Conservation (phyloP, 2,329 filamentous ascomycete species). For the Colletotrichum orbiculare region DNA sequence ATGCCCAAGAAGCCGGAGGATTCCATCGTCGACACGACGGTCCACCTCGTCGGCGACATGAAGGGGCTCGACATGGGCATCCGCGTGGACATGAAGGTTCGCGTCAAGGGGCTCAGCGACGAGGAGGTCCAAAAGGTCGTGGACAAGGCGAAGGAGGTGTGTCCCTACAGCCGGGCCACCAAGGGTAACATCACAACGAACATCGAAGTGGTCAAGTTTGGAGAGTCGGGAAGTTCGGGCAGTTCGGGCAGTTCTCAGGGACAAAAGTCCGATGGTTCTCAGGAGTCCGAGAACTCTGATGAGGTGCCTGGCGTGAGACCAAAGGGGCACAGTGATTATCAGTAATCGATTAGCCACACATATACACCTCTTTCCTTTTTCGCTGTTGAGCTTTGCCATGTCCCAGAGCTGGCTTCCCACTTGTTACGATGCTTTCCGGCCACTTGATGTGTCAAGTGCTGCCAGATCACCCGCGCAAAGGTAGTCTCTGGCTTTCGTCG, state of each 20-base stretch:
- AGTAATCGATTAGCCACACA: constrained; percentile 5
- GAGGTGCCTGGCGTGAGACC: constrained; percentile 15
- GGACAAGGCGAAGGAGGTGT: constrained; percentile 42
- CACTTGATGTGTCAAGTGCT: too few relatives aligned
- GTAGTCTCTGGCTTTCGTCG: too few relatives aligned
- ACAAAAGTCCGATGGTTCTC: background rate
- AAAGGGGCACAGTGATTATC: constrained; percentile 32
- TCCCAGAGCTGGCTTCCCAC: too few relatives aligned
- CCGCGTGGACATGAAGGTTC: constrained; percentile 55
- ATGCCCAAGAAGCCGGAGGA: constrained; percentile 51
- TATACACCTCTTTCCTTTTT: too few relatives aligned
- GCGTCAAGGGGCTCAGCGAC: constrained; percentile 43
- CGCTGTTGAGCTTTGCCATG: too few relatives aligned
- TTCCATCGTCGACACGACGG: constrained; percentile 52
- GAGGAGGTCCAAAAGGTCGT: constrained; percentile 42
- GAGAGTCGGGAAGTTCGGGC: background rate
- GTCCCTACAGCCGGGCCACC: constrained; percentile 44
- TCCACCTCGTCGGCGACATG: constrained; percentile 57
- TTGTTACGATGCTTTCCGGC: too few relatives aligned
- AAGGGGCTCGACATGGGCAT: constrained; percentile 57
- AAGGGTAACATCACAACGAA: constrained; percentile 43
- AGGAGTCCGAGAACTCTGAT: background rate
- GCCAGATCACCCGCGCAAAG: too few relatives aligned
- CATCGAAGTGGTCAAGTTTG: constrained; percentile 39
- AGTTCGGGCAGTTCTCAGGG: background rate